Base-by-base conservation (phyloP, 208 protist species). In the Trypanosoma vivax region DNA sequence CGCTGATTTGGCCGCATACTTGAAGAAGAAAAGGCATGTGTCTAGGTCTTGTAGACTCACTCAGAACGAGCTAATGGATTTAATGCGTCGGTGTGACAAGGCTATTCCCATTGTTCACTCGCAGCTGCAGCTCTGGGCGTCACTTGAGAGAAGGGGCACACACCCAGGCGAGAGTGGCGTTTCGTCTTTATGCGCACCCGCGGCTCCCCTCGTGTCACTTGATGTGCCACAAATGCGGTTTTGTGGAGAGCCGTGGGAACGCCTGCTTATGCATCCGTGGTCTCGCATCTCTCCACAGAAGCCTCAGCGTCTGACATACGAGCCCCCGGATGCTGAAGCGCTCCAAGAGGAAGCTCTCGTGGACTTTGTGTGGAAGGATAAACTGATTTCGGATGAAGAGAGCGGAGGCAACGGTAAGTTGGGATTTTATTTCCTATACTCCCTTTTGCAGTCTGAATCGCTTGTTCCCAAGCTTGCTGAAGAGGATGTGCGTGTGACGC, bases 351-450 rank as follows among this genome's bases (percentile, higher is more conserved):
- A 69, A 38, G 61, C 61, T 30, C 60, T 85, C 7, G 64, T 88
- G 13, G 47, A 80, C 59, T 78, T 87, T 47, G 37, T 91, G 18
- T 92, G 72, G 73, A 35, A 50, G 24, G 69, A 92, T 57, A 35
- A 65, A 37, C 59, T 91, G 11, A 59, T 91, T 5, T 45, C 40
- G 27, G 90, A 96, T 51, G 86, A 94, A 47, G 75, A 88, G 65
- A 81, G 66, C 50, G 86, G 86, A 25, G 76, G 71, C 16, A 90
- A 83, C 40, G 52, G 59, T 5, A 70, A 79, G 46, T 58, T 84
- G 45, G 90, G 90, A 29, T 93, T 94, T 67, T 75, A 86, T 60
- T 94, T 90, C 50, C 63, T 96, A 24, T 94, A 94, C 67, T 34
- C 49, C 40, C 51, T 90, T 30, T 55, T 76, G 45, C 63, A 57